Conservation (phyloP, 129 eudicot genomes). For the Flaveria linearis region DNA sequence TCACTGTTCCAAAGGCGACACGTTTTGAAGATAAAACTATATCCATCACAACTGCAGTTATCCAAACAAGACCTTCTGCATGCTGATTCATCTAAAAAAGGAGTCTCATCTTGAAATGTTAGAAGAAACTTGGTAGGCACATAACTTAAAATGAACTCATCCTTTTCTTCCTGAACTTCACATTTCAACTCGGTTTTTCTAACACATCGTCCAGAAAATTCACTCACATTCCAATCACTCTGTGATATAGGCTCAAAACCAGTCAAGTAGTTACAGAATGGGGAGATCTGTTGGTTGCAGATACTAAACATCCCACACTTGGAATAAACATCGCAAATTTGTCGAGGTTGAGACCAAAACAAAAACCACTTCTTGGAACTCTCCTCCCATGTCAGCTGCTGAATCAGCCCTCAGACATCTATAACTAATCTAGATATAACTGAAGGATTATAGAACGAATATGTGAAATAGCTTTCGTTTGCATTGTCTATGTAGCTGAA, state of each 20-base stretch:
- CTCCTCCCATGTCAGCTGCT: conserved; percentile 45
- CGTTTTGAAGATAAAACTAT: conserved; percentile 35
- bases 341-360: conserved; percentile 57
- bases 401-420: conserved; percentile 50
- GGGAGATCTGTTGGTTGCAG: conserved; percentile 36
- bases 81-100: neutral
- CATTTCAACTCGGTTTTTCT: conserved; percentile 29
- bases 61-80: conserved; percentile 26
- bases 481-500: conserved; percentile 46
- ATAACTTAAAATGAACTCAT: conserved; percentile 29
- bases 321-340: conserved; percentile 52
- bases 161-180: conserved; percentile 28
- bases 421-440: conserved; percentile 39
- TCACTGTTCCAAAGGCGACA: conserved; percentile 52
- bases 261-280: conserved; percentile 52
- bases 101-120: neutral
- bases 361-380: conserved; percentile 41
- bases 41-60: conserved; percentile 43
- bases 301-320: conserved; percentile 58
- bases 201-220: conserved; percentile 64
- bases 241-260: conserved; percentile 38
- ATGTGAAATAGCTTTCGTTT: conserved; percentile 58
- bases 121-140: neutral
- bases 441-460: conserved; percentile 29
- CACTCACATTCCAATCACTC: conserved; percentile 46